Conservation (phyloP, 148 eudicot species). For the Amaranthus cruentus region DNA sequence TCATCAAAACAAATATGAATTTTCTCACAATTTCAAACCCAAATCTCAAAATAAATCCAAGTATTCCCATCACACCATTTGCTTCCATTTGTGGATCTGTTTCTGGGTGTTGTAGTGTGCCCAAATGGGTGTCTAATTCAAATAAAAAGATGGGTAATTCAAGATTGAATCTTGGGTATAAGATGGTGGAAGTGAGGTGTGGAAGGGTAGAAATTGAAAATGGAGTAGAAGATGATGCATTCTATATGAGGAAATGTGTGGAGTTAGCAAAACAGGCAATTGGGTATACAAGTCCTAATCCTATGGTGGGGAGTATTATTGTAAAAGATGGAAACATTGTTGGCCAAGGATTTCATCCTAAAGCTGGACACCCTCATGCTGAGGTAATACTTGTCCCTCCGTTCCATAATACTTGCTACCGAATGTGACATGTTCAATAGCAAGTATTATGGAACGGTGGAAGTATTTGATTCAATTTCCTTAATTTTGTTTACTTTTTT, state of each 20-base stretch:
- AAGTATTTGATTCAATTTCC: too few species aligned
- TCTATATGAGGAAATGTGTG: slow-evolving; percentile 80
- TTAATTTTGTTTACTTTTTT: too few species aligned
- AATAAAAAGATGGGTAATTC: slow-evolving; percentile 14
- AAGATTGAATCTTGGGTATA: slow-evolving; percentile 32
- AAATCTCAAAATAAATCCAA: slow-evolving; percentile 6
- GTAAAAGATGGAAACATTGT: slow-evolving; percentile 81
- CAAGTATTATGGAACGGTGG: too few species aligned
- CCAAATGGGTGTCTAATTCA: slow-evolving; percentile 20
- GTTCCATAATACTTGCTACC: too few species aligned
- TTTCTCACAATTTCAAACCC: slow-evolving; percentile 12
- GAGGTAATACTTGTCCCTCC: slow-evolving; percentile 41
- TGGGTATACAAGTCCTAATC: slow-evolving; percentile 94
- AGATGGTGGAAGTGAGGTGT: slow-evolving; percentile 33
- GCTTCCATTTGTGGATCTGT: not conserved
- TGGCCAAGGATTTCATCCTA: slow-evolving; percentile 98
- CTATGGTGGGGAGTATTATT: slow-evolving; percentile 95
- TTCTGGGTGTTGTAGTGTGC: slow-evolving; percentile 19
- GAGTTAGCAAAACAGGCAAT: slow-evolving; percentile 71
- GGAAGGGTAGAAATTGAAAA: slow-evolving; percentile 20
- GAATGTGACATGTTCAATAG: too few species aligned
- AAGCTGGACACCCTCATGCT: slow-evolving; percentile 97
- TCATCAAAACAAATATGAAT: slow-evolving; percentile 10
- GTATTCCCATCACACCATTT: not conserved
- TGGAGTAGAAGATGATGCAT: slow-evolving; percentile 40